These are phyloP conservation scores for Fonsecaea nubica DNA, from an alignment of 2,329 filamentous ascomycete genomes.

Conservation along the genomic window DNA sequence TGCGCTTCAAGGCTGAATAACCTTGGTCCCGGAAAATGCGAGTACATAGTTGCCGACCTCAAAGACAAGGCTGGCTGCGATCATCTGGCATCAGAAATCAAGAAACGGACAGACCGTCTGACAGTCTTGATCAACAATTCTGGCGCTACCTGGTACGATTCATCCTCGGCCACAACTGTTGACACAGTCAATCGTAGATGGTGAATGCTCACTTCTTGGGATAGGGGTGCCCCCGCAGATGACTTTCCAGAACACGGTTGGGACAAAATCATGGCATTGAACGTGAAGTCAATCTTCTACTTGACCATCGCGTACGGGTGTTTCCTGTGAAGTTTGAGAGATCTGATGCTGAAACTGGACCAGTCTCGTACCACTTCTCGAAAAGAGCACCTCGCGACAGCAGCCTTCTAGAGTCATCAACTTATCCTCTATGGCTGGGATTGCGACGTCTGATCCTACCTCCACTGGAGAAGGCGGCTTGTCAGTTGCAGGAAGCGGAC, in stretches of 20 bases:
- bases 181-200: slow-evolving; percentile 48
- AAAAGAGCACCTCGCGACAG: slow-evolving; percentile 52
- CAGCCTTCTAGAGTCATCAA: slow-evolving; percentile 60
- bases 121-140: slow-evolving; percentile 56
- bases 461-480: slow-evolving; percentile 57
- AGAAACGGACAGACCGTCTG: slow-evolving; percentile 51
- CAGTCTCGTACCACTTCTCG: slow-evolving; percentile 54
- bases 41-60: slow-evolving; percentile 59
- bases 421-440: slow-evolving; percentile 57
- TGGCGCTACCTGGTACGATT: slow-evolving; percentile 15
- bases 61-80: slow-evolving; percentile 60
- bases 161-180: background rate
- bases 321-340: background rate
- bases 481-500: slow-evolving; percentile 58
- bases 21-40: slow-evolving; percentile 59
- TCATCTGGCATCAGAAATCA: slow-evolving; percentile 55
- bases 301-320: slow-evolving; percentile 42
- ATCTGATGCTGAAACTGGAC: background rate
- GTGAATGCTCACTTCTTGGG: slow-evolving; percentile 45
- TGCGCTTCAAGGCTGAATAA: slow-evolving; percentile 52
- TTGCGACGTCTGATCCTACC: slow-evolving; percentile 54
- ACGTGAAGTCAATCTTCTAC: slow-evolving; percentile 62
- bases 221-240: slow-evolving; percentile 61
- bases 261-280: slow-evolving; percentile 63
- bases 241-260: slow-evolving; percentile 64